Evolutionary conservation across 169 alveolate species (phyloP).

Genomic region (Eimeria mitis): DNA sequence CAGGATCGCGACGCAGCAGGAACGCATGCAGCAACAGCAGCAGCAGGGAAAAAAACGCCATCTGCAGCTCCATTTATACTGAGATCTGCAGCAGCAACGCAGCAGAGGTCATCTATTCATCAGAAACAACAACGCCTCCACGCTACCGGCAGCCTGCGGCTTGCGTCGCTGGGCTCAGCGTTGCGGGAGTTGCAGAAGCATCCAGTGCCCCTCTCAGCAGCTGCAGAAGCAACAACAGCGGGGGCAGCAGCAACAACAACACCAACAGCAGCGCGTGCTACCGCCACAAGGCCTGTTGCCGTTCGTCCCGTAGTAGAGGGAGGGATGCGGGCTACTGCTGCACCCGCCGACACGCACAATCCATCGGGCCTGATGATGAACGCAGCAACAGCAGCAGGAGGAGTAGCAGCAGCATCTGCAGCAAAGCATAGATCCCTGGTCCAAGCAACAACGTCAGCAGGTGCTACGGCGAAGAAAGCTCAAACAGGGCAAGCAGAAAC

Average conservation of each 20-base stretch:
- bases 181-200: background rate
- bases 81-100: background rate
- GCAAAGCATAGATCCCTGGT: background rate
- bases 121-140: background rate
- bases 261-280: background rate
- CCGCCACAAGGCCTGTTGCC: background rate
- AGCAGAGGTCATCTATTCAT: background rate
- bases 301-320: background rate
- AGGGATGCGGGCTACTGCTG: background rate
- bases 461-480: background rate
- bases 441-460: background rate
- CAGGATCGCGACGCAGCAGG: background rate
- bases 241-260: no score
- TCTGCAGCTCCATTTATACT: background rate
- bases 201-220: background rate
- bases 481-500: background rate
- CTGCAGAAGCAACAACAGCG: background rate
- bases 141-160: background rate
- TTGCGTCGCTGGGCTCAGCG: background rate
- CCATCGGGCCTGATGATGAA: background rate
- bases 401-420: no score
- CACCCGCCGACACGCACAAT: background rate
- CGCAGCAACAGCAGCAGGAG: background rate
- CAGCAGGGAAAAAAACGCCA: background rate
- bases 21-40: background rate